Evolutionary conservation across 306 rosid species (phyloP).

Genomic region (Quercus agrifolia): DNA sequence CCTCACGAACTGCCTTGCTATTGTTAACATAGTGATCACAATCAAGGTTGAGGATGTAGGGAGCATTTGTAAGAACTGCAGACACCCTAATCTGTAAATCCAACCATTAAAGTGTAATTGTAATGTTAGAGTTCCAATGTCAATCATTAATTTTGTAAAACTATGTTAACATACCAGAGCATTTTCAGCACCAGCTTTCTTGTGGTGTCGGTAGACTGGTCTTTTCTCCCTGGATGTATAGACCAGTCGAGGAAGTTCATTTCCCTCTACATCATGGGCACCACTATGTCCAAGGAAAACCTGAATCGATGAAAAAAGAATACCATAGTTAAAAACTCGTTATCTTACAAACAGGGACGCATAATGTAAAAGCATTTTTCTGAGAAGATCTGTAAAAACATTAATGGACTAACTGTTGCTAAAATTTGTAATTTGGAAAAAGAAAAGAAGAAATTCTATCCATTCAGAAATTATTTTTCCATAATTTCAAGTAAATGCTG

Average conservation of each 20-base stretch:
- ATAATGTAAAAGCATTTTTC: neutral
- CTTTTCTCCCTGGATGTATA: constrained; percentile 97
- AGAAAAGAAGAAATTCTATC: neutral
- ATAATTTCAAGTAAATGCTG: neutral
- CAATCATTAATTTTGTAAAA: constrained; percentile 12
- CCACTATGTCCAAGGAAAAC: constrained; percentile 95
- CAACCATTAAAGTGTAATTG: constrained; percentile 9
- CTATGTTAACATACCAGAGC: constrained; percentile 60
- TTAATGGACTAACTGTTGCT: constrained; percentile 5
- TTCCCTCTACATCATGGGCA: constrained; percentile 84
- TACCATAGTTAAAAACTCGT: neutral
- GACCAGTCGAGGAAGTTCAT: constrained; percentile 88
- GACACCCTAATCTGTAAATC: constrained; percentile 85
- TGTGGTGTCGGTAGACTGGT: constrained; percentile 95
- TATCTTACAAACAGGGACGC: neutral
- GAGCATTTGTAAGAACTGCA: constrained; percentile 97
- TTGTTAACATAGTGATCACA: constrained; percentile 97
- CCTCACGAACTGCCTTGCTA: constrained; percentile 93
- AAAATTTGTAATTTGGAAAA: neutral
- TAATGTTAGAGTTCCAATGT: constrained; percentile 10
- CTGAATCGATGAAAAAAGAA: constrained; percentile 33
- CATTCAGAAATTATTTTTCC: neutral
- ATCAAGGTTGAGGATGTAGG: constrained; percentile 94
- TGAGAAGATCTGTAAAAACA: constrained; percentile 2
- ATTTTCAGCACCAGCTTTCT: constrained; percentile 99